Conservation (phyloP, 768 basidiomycete species). For the Podaxis carcinomalis region DNA sequence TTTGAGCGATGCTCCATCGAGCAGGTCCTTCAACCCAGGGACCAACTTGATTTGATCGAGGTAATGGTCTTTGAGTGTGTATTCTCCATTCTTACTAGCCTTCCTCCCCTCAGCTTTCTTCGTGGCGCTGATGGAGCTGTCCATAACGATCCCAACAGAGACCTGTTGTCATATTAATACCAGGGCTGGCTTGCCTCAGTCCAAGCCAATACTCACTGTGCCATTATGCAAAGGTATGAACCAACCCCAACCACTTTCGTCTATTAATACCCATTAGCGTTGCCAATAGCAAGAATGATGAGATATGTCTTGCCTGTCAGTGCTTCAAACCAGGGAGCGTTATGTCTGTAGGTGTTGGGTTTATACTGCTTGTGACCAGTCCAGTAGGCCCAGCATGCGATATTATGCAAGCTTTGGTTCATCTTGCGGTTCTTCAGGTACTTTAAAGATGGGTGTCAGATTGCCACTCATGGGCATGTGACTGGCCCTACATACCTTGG, state of each 20-base stretch:
- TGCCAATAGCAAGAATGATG: not conserved
- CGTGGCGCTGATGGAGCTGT: slow-evolving; percentile 26
- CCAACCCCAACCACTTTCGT: slow-evolving; percentile 56
- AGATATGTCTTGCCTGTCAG: slow-evolving; percentile 19
- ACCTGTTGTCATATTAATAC: slow-evolving; percentile 17
- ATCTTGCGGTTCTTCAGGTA: slow-evolving; percentile 29
- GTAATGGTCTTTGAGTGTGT: slow-evolving; percentile 23
- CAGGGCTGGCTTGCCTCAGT: not conserved
- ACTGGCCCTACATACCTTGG: slow-evolving; percentile 20
- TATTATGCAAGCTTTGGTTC: slow-evolving; percentile 27
- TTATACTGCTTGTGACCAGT: slow-evolving; percentile 23
- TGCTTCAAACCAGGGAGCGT: slow-evolving; percentile 33
- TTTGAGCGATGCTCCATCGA: slow-evolving; percentile 22
- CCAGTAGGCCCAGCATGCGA: slow-evolving; percentile 36
- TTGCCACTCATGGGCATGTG: not conserved
- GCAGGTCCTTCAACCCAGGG: slow-evolving; percentile 21
- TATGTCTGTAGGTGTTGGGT: slow-evolving; percentile 26
- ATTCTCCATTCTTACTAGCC: slow-evolving; percentile 7
- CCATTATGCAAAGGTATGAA: slow-evolving; percentile 49
- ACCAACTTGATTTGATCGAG: slow-evolving; percentile 23
- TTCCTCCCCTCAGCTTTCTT: slow-evolving; percentile 22
- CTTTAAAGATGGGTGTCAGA: slow-evolving; percentile 8
- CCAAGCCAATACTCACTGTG: slow-evolving; percentile 15
- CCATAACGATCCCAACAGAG: slow-evolving; percentile 51
- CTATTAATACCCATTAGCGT: slow-evolving; percentile 19